Evolutionary conservation across 257 asterid genomes (phyloP).

Genomic region (Penstemon barbatus): DNA sequence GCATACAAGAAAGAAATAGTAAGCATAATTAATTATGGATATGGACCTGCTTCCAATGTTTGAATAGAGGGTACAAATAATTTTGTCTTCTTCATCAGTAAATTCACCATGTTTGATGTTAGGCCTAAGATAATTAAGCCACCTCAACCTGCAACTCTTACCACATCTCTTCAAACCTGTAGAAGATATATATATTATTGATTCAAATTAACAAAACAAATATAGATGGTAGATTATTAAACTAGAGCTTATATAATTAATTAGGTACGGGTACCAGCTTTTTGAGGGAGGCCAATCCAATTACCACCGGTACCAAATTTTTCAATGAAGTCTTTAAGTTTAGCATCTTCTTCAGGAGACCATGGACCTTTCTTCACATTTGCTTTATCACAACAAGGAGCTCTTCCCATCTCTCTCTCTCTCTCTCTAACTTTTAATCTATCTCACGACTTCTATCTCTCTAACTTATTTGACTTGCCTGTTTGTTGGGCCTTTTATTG

Average conservation of each 20-base stretch:
- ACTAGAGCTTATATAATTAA: too few relatives aligned
- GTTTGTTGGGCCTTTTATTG: constrained; percentile 31
- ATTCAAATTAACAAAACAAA: not conserved
- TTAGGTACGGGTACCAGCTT: constrained; percentile 51
- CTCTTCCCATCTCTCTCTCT: constrained; percentile 72
- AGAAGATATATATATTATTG: not conserved
- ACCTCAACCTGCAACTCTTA: constrained; percentile 88
- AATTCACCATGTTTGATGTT: constrained; percentile 86
- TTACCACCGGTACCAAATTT: constrained; percentile 80
- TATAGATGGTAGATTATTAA: too few relatives aligned
- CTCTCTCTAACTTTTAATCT: not conserved
- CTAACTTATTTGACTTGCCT: constrained; percentile 38
- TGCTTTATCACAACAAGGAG: constrained; percentile 94
- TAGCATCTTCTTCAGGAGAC: constrained; percentile 96
- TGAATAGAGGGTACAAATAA: constrained; percentile 72
- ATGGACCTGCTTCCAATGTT: constrained; percentile 86
- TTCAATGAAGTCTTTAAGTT: constrained; percentile 74
- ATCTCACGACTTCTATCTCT: too few relatives aligned
- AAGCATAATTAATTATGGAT: not conserved
- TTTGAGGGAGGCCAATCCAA: constrained; percentile 89
- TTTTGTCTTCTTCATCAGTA: constrained; percentile 80
- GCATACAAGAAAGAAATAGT: constrained; percentile 26
- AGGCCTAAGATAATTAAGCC: constrained; percentile 90
- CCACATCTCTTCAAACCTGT: constrained; percentile 85
- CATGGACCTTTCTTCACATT: constrained; percentile 94